Evolutionary conservation across 78 protist species (phyloP).

Genomic region (Chrysochromulina parva): DNA sequence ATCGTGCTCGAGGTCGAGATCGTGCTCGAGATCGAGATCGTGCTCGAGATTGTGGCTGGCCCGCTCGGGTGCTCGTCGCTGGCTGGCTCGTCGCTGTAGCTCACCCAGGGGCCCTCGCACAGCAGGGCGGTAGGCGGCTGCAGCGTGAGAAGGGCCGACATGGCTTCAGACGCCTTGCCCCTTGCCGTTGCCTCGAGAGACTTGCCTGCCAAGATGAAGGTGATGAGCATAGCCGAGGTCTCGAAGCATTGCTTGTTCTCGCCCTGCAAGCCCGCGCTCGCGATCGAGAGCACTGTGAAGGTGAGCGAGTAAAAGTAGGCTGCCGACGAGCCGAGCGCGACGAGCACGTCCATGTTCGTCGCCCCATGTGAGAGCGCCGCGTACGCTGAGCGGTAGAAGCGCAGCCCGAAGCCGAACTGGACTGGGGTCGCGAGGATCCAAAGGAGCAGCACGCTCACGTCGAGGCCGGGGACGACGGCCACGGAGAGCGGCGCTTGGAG

Average conservation of each 20-base stretch:
- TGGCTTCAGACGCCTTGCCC: slow-evolving; percentile 79
- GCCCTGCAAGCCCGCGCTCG: slow-evolving; percentile 18
- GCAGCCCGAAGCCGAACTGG: slow-evolving; percentile 47
- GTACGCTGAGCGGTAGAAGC: slow-evolving; percentile 62
- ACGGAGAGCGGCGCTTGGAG: too few species aligned
- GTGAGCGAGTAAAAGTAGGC: slow-evolving; percentile 79
- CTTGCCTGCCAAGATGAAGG: slow-evolving; percentile 87
- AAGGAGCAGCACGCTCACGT: neutral
- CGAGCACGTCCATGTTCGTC: slow-evolving; percentile 91
- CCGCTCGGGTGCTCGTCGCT: too few species aligned
- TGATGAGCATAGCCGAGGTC: slow-evolving; percentile 68
- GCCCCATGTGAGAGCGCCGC: slow-evolving; percentile 66
- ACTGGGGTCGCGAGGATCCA: slow-evolving; percentile 63
- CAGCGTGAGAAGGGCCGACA: slow-evolving; percentile 62
- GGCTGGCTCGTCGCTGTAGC: neutral
- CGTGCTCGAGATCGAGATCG: too few species aligned
- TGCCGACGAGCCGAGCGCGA: slow-evolving; percentile 77
- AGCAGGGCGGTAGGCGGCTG: slow-evolving; percentile 63
- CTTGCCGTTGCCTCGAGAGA: slow-evolving; percentile 87
- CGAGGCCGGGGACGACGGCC: neutral
- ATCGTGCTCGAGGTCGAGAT: too few species aligned
- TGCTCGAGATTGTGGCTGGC: too few species aligned
- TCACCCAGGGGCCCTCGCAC: neutral
- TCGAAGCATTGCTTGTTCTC: slow-evolving; percentile 41
- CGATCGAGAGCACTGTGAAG: slow-evolving; percentile 30